These are phyloP conservation scores for Fagopyrum tataricum DNA, from an alignment of 148 eudicot species.

Conservation along the genomic window DNA sequence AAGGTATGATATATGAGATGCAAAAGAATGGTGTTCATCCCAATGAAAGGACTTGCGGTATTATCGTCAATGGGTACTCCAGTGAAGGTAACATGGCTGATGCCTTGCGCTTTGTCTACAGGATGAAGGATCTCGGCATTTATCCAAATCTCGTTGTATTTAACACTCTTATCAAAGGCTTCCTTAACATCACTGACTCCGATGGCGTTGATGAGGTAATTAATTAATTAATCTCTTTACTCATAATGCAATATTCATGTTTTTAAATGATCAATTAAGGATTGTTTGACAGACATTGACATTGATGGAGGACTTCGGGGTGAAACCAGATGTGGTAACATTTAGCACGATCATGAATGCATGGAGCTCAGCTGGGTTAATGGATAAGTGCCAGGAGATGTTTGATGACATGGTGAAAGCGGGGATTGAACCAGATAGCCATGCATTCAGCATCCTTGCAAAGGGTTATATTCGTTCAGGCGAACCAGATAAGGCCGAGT, in stretches of 20 bases:
- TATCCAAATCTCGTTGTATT: constrained; percentile 53
- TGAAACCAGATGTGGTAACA: constrained; percentile 75
- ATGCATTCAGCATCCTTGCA: constrained; percentile 73
- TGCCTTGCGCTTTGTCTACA: constrained; percentile 54
- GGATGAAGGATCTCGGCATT: constrained; percentile 50
- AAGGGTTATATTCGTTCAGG: constrained; percentile 60
- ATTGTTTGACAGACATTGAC: constrained; percentile 40
- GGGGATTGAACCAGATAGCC: constrained; percentile 58
- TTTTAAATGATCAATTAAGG: neutral
- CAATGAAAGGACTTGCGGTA: constrained; percentile 59
- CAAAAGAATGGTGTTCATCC: constrained; percentile 41
- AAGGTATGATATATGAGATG: constrained; percentile 54
- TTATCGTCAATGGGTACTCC: constrained; percentile 55
- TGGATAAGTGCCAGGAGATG: constrained; percentile 64
- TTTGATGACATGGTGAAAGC: constrained; percentile 71
- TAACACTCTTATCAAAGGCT: constrained; percentile 63
- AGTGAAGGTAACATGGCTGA: constrained; percentile 58
- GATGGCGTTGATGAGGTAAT: constrained; percentile 63
- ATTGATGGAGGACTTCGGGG: constrained; percentile 64
- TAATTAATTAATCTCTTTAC: neutral
- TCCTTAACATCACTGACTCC: constrained; percentile 39
- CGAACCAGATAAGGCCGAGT: constrained; percentile 68
- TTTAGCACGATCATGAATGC: constrained; percentile 83
- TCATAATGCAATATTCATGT: neutral
- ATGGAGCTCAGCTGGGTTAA: constrained; percentile 65